Base-by-base conservation (phyloP, 331 rosid genomes). In the Quercus lobata region DNA sequence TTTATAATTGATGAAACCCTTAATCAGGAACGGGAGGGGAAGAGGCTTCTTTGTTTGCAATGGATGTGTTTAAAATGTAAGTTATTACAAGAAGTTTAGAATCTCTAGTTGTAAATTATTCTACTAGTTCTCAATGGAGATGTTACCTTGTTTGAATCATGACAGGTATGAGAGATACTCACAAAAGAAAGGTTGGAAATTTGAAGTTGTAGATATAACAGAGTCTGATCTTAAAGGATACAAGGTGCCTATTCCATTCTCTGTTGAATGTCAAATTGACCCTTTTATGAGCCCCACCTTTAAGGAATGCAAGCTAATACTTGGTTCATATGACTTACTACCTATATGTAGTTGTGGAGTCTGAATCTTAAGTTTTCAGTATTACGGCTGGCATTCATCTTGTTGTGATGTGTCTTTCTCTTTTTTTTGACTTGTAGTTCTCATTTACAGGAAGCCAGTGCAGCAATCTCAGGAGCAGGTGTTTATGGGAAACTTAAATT, bases 41-140 rank as follows among this genome's bases (percentile, higher is more conserved):
- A 79, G 97, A 94, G 82, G 98, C 98, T 78, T 94, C 97, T 74
- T 79, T 94, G 84, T 92, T 94, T 87, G 98, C 98, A 14, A 91
- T 92, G 95, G 97, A 92, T 79, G 83, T 92, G 75, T 91, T 92
- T 85, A 94, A 86, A 90, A 94, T 94, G 98, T 92, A 83, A 84
- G 92, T 52, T 63, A 62, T 41, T n/a, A 9, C 74, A 12, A 19
- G 32, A 54, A 24, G 16, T 17, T 41, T 61, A 44, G 53, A 53
- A 44, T 56, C 53, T 27, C 5, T 78, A 34, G 57, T 73, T 73
- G n/a, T 69, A 83, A 73, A 17, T 57, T 56, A 19, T 72, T 35
- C 41, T 71, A 58, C 57, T 44, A 46, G 72, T 79, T 82, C 57
- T 86, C 84, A 69, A 69, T n/a, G 22, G 56, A 60, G 49, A 37